Base-by-base conservation (phyloP, 2,329 filamentous ascomycete species). In the Parastagonospora avenae region DNA sequence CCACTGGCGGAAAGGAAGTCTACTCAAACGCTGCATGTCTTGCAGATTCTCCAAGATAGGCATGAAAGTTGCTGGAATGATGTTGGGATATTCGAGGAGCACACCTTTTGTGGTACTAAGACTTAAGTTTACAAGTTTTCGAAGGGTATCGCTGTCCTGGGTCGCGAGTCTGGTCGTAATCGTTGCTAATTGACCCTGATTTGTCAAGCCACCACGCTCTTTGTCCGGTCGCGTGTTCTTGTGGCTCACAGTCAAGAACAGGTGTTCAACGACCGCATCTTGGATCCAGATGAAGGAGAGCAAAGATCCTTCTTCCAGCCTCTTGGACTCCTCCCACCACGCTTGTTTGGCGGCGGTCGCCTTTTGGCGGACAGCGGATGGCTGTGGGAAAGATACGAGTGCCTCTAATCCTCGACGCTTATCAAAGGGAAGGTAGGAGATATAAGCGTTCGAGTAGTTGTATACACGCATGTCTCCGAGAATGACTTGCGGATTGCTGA, bases 311-410 rank as follows among this genome's bases (percentile, higher is more conserved):
- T 59, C 48, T 6, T 56, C 50, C 0, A 73, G 42, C 14, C 64
- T 54, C 12, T 51, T 63, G 0, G 62, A 66, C 0, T 71, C 67
- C 11, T 64, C 55, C 70, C 66, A 71, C 69, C 64, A 73, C 24
- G 42, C 52, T 1, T 19, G 42, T 14, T 54, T 56, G n/a, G 63
- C 54, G 4, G 0, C 9, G 2, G 30, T 38, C 10, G 47, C 39
- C 40, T 55, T 62, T 2, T 32, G 48, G 7, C 51, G 66, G 5
- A 66, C 12, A 2, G 7, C 8, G 2, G n/a, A 16, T 11, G 58
- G 66, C 31, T 68, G 65, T 0, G 35, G 29, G n/a, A 73, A 72
- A 0, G 56, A 54, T 4, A 71, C 42, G 2, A 61, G 42, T 7
- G 44, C 52, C 15, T 68, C 50, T 1, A 72, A 29, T 2, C 64